Evolutionary conservation across 2,329 filamentous ascomycete species (phyloP), one percentile per base, ranked within the genome.

Genomic region (Zasmidium cellare): DNA sequence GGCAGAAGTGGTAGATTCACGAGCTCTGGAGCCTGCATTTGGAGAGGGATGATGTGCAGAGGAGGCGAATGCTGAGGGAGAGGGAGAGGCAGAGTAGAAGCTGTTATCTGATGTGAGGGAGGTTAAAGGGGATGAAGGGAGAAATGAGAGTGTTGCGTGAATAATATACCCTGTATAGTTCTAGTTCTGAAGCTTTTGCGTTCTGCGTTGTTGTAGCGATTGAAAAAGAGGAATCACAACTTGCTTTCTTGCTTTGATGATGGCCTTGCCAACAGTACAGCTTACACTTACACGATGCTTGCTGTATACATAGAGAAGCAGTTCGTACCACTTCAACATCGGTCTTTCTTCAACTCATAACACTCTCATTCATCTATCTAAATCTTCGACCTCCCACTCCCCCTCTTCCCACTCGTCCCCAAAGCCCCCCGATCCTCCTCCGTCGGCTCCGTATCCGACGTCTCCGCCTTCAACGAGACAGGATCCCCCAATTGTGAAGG

Each of bases 391-490:
- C 69, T 73, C 3, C 67, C 65, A 41, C 58, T 67, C 52, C 63
- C 63, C 12, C 52, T 61, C n/a, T 55, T 58, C 19, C 65, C 63
- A 12, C 52, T 61, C n/a, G 56, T 58, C 19, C 65, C 65, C 50
- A 56, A 56, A 9, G 70, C 70, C 1, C 70, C 71, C 9, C 69
- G 53, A 56, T 74, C 72, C 22, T 74, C 55, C 51, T 65, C 62
- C 19, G 71, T 74, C 2, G 70, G 70, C 58, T 72, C 68, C 9
- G 57, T 70, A 46, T 70, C 55, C n/a, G 66, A 66, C 3, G 70
- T 74, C 60, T 75, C 72, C 6, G 72, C 71, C 56, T 72, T 72
- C 11, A 75, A 60, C 3, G 65, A 69, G 9, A 74, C 70, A 3
- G 72, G 72, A 53, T 75, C 72, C 38, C 72, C 72, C n/a, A 73